These are phyloP conservation scores for Daldinia concentrica DNA, from an alignment of 495 filamentous ascomycete species.

Conservation along the genomic window DNA sequence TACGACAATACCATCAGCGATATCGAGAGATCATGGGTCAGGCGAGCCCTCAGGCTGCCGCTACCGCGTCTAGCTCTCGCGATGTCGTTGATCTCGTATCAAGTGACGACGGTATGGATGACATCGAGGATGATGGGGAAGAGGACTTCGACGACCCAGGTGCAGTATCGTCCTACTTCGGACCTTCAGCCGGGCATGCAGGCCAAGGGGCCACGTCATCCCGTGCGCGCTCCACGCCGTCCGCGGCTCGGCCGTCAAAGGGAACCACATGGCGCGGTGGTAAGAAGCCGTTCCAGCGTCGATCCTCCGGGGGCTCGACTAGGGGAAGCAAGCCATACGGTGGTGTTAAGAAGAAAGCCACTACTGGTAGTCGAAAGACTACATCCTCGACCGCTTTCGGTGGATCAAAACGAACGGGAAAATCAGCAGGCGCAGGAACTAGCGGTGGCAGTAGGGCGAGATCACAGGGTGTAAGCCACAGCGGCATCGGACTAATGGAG, in stretches of 20 bases:
- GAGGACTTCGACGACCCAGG: slow-evolving; percentile 53
- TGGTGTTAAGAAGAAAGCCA: slow-evolving; percentile 48
- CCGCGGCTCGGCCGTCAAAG: slow-evolving; percentile 18
- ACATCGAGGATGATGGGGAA: slow-evolving; percentile 55
- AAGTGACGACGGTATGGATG: slow-evolving; percentile 66
- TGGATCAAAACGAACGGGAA: slow-evolving; percentile 15
- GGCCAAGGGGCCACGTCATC: slow-evolving; percentile 27
- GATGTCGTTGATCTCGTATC: slow-evolving; percentile 75
- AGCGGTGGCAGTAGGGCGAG: slow-evolving; percentile 28
- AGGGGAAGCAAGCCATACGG: slow-evolving; percentile 23
- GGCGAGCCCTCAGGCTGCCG: slow-evolving; percentile 6
- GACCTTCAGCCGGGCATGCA: slow-evolving; percentile 41
- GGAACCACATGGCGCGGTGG: slow-evolving; percentile 31
- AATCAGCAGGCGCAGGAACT: neutral
- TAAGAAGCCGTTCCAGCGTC: slow-evolving; percentile 36
- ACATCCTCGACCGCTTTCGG: slow-evolving; percentile 30
- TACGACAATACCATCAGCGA: slow-evolving; percentile 62
- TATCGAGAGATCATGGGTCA: slow-evolving; percentile 68
- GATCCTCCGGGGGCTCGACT: slow-evolving; percentile 41
- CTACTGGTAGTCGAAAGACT: slow-evolving; percentile 24
- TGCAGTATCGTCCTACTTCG: slow-evolving; percentile 59
- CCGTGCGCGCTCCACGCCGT: slow-evolving; percentile 25
- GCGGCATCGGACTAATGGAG: slow-evolving; percentile 46
- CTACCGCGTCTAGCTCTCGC: slow-evolving; percentile 38
- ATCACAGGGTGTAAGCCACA: slow-evolving; percentile 29